Percentiles rank a stretch among this genome's conserved stretches.
These are phyloP conservation scores for Fusarium sulawesiense DNA, from an alignment of 2,329 filamentous ascomycete species.

Conservation along the genomic window DNA sequence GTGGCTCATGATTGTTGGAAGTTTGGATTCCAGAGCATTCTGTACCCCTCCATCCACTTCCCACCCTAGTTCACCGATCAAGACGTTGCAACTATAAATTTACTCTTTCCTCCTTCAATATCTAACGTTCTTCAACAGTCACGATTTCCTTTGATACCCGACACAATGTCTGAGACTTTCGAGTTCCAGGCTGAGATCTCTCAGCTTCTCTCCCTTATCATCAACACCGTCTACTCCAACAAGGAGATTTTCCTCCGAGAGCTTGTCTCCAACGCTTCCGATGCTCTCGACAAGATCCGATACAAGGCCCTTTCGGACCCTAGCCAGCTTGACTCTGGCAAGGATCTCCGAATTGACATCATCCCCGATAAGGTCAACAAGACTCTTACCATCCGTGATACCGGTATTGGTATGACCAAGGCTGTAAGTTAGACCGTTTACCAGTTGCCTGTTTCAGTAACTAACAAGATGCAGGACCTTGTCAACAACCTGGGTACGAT, in stretches of 20 bases:
- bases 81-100: slow-evolving; percentile 6
- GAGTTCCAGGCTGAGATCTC: slow-evolving; percentile 99
- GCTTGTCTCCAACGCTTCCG: slow-evolving; percentile 97
- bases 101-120: not conserved
- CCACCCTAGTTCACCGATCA: slow-evolving; percentile 15
- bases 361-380: slow-evolving; percentile 97
- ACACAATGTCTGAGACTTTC: slow-evolving; percentile 94
- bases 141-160: slow-evolving; percentile 56
- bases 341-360: slow-evolving; percentile 99
- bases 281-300: slow-evolving; percentile 99
- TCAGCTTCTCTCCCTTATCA: slow-evolving; percentile 99
- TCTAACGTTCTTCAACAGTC: slow-evolving; percentile 42
- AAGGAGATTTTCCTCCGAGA: slow-evolving; percentile 99
- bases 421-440: slow-evolving; percentile 73
- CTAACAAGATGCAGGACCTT: slow-evolving; percentile 72
- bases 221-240: slow-evolving; percentile 99
- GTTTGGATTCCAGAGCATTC: slow-evolving; percentile 32
- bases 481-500: slow-evolving; percentile 99
- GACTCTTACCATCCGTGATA: slow-evolving; percentile 97
- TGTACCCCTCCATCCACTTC: slow-evolving; percentile 34
- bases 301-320: slow-evolving; percentile 98
- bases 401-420: slow-evolving; percentile 99
- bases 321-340: slow-evolving; percentile 95
- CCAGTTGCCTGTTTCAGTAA: not conserved
- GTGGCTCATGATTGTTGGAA: not conserved